Evolutionary conservation across 176 grass and related monocot species (phyloP), one percentile per base, ranked within the genome.

Genomic region (Carex littledalei): DNA sequence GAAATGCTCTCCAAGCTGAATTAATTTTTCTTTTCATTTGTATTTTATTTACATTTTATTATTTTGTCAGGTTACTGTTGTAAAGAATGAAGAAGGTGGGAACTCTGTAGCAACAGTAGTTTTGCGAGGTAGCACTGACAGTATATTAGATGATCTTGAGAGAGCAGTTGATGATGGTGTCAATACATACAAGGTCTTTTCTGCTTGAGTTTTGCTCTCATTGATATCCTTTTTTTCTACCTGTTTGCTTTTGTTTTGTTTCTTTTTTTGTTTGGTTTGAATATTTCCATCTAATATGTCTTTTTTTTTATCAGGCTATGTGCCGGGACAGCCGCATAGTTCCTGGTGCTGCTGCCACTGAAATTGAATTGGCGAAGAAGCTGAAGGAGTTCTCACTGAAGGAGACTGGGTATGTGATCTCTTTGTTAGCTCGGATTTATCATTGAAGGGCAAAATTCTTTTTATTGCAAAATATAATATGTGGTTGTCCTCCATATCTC

Each of bases 141-240:
- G 91, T 84, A 99, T 99, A 83, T 80, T 99, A 71, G 96, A 99
- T 89, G 90, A 99, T 86, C 93, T 94, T 5, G 96, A 99, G 88
- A 95, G 93, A 91, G 96, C 91, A 79, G 91, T 95, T 56, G 96
- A 99, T 87, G 96, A 99, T 86, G 96, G 96, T 63, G 88, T 95
- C 70, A 99, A 99, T 88, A 92, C 91, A 16, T 99, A 92, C 85
- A 99, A 99, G 93, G 93, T 98, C 56, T 90, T 41, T 63, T 47
- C 10, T 61, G 18, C 37, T 68, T 9, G 26, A 15, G 12, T 55
- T 56, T 56, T 32, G 22, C 24, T 78, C 20, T 32, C 73, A 78
- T 54, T 55, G 32, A 5, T 52, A 17, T 53, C 24, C 13, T 79
- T 63, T 21, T 73, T 34, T 21, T 60, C 2, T 83, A 29, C 22